Percentiles rank a stretch among this genome's conserved stretches.
phyloP scores from a whole-genome alignment of 768 basidiomycete genomes.

The Termitomyces titanicus region DNA sequence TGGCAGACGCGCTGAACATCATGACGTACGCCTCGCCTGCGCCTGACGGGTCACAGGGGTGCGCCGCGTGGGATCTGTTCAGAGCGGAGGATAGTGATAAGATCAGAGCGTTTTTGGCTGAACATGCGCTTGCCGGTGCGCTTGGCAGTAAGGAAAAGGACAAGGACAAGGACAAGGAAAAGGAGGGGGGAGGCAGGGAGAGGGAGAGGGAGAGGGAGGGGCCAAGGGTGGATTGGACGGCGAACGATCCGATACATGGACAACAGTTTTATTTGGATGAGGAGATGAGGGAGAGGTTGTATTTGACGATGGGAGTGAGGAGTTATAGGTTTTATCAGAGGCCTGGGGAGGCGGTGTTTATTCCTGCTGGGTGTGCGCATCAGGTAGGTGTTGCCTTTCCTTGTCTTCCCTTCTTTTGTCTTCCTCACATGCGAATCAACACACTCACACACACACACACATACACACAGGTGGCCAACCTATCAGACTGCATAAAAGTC shows the following conservation, averaged over 20 bases:
- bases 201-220: neutral
- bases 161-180: no score
- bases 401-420: neutral
- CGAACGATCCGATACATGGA: constrained; percentile 83
- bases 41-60: constrained; percentile 63
- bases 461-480: constrained; percentile 70
- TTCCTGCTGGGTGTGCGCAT: constrained; percentile 91
- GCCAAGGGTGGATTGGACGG: constrained; percentile 18
- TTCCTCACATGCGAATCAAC: neutral
- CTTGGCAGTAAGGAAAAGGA: no score
- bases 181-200: neutral
- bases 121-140: constrained; percentile 34
- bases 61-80: constrained; percentile 91
- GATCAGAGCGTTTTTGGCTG: constrained; percentile 64
- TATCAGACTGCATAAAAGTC: constrained; percentile 95
- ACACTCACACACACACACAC: neutral
- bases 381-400: constrained; percentile 48
- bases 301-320: constrained; percentile 61
- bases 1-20: constrained; percentile 91
- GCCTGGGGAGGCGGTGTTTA: constrained; percentile 91
- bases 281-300: constrained; percentile 62
- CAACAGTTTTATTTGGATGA: constrained; percentile 86
- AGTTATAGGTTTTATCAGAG: constrained; percentile 86
- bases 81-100: constrained; percentile 76
- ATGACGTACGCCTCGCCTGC: constrained; percentile 70